A percentile compares a stretch with the other conserved stretches of the same genome.
Evolutionary conservation across 108 stramenopile species (phyloP).

Genomic region (Aurantiochytrium sp.): DNA sequence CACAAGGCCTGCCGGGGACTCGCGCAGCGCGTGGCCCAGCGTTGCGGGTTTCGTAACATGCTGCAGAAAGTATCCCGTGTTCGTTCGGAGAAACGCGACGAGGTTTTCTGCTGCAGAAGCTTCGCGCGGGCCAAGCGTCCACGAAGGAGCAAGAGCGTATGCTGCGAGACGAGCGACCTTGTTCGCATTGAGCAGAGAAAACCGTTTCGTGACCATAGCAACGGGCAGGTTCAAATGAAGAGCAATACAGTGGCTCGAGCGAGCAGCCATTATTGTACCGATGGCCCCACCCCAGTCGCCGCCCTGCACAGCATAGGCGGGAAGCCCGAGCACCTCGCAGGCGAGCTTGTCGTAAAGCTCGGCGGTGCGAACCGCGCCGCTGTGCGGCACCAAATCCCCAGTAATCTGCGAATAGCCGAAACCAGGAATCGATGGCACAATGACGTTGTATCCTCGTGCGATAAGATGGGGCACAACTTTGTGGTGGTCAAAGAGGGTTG

Average conservation of each 20-base stretch:
- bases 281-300: not conserved
- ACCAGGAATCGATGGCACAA: not conserved
- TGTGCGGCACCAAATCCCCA: not conserved
- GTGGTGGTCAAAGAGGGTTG: not conserved
- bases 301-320: not conserved
- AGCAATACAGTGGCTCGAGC: not conserved
- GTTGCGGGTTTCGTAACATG: not conserved
- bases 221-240: not conserved
- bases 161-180: not conserved
- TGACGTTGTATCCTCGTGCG: not conserved
- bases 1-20: not conserved
- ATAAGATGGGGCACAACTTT: not conserved
- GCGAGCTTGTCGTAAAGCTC: not conserved
- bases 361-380: not conserved
- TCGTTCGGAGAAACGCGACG: not conserved
- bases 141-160: not conserved
- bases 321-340: not conserved
- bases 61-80: constrained; percentile 1
- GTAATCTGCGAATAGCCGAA: not conserved
- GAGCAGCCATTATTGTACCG: not conserved
- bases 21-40: not conserved
- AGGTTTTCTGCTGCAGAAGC: not conserved
- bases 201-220: not conserved
- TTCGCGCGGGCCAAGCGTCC: not conserved
- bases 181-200: not conserved